A percentile compares a stretch with the other conserved stretches of the same genome.
These are phyloP conservation scores for Fusarium pseudograminearum DNA, from an alignment of 2,329 filamentous ascomycete genomes.

Conservation along the genomic window DNA sequence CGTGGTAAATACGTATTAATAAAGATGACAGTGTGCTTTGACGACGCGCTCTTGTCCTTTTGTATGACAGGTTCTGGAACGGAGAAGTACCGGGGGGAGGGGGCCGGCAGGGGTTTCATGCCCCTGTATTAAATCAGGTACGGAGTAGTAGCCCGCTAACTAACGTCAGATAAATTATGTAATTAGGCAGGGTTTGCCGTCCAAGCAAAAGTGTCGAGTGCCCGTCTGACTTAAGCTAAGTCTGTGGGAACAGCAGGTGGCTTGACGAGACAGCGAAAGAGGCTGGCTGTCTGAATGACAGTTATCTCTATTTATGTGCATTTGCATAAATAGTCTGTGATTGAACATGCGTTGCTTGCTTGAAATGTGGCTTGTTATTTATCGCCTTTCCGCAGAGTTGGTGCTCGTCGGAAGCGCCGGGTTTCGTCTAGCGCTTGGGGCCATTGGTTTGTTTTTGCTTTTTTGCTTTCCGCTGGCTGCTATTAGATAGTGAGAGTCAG, in stretches of 20 bases:
- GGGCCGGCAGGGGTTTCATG: constrained; percentile 1
- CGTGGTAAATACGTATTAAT: neutral
- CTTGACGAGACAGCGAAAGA: neutral
- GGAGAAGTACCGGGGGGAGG: constrained; percentile 17
- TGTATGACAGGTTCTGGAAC: constrained; percentile 22
- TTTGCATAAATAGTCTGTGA: neutral
- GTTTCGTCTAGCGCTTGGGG: constrained; percentile 20
- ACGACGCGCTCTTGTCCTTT: constrained; percentile 18
- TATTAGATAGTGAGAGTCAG: neutral
- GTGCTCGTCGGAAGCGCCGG: constrained; percentile 9
- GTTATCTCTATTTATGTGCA: neutral
- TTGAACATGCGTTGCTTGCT: neutral
- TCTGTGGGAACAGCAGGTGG: neutral
- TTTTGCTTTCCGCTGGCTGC: neutral
- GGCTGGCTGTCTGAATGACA: neutral
- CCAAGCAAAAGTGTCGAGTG: neutral
- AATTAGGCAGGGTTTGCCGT: constrained; percentile 3
- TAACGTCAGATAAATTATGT: constrained; percentile 24
- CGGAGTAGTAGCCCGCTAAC: constrained; percentile 15
- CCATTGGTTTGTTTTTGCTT: neutral
- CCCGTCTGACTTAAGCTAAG: neutral
- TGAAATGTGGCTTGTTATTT: neutral
- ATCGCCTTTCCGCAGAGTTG: neutral
- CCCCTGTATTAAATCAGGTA: constrained; percentile 28
- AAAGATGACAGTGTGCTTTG: neutral